Conservation (phyloP, 805 yeast genomes). For the Schizosaccharomyces pombe region DNA sequence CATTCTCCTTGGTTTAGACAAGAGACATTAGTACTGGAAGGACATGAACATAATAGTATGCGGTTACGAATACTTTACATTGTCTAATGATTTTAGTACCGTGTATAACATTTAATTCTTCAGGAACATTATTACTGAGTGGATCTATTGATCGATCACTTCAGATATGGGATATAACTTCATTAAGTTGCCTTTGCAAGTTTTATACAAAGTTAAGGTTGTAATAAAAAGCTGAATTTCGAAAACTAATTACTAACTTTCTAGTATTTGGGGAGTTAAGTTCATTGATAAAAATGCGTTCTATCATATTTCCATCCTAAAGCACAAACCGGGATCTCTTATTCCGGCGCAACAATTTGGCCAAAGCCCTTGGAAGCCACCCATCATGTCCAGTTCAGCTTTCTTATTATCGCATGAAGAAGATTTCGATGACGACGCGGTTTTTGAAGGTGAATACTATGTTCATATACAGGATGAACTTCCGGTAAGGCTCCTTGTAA, state of each 20-base stretch:
- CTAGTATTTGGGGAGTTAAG: not conserved
- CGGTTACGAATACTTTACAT: not conserved
- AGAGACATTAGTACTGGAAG: not conserved
- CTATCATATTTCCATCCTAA: not conserved
- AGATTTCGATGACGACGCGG: not conserved
- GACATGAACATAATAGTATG: not conserved
- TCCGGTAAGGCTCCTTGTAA: too few relatives aligned
- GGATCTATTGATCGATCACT: conserved; percentile 85
- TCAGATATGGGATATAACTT: conserved; percentile 80
- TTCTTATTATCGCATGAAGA: not conserved
- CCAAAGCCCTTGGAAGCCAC: not conserved
- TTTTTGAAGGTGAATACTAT: not conserved
- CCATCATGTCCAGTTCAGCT: not conserved
- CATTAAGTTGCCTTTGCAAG: conserved; percentile 11
- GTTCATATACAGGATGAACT: not conserved
- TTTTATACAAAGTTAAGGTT: not conserved
- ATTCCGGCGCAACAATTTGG: not conserved
- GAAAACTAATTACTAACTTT: not conserved
- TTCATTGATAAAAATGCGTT: not conserved
- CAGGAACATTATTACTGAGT: conserved; percentile 48
- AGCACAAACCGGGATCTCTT: not conserved
- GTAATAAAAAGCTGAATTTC: not conserved
- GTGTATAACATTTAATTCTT: conserved; percentile 9
- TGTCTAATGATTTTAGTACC: not conserved
- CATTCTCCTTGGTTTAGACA: not conserved